Evolutionary conservation across 116 monocot genomes (phyloP).

Genomic region (Iris pallida): DNA sequence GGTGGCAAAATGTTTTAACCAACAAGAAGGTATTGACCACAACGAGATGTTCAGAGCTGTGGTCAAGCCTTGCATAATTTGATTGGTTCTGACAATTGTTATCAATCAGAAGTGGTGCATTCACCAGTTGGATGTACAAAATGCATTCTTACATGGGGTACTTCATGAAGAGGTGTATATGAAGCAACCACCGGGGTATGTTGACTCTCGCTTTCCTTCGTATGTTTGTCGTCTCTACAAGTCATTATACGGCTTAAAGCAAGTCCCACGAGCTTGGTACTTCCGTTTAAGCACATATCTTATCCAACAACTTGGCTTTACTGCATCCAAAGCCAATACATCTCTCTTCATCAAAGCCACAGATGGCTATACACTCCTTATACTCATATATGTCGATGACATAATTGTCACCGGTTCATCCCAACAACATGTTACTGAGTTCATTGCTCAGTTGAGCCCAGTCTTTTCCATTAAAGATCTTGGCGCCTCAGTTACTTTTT

Average conservation of each 20-base stretch:
- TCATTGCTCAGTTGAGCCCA: neutral
- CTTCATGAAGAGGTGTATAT: neutral
- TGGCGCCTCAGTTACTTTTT: conserved; percentile 1
- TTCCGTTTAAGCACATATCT: neutral
- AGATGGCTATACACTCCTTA: neutral
- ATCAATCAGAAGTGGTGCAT: too few relatives aligned
- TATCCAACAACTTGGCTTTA: neutral
- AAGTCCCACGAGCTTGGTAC: neutral
- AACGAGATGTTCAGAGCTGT: too few relatives aligned
- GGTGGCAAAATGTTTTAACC: too few relatives aligned
- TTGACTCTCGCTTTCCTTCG: neutral
- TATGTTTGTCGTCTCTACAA: neutral
- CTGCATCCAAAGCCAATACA: neutral
- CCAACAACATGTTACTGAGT: too few relatives aligned
- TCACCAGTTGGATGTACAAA: too few relatives aligned
- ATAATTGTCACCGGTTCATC: neutral
- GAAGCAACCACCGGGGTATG: neutral
- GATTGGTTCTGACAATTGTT: neutral
- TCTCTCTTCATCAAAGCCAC: neutral
- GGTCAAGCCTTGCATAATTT: neutral
- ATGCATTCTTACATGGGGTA: neutral
- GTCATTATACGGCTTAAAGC: neutral
- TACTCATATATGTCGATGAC: conserved; percentile 3
- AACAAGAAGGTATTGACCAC: too few relatives aligned
- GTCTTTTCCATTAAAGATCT: neutral